These are phyloP conservation scores for Sporothrix globosa DNA, from an alignment of 2,329 filamentous ascomycete species.

Conservation along the genomic window DNA sequence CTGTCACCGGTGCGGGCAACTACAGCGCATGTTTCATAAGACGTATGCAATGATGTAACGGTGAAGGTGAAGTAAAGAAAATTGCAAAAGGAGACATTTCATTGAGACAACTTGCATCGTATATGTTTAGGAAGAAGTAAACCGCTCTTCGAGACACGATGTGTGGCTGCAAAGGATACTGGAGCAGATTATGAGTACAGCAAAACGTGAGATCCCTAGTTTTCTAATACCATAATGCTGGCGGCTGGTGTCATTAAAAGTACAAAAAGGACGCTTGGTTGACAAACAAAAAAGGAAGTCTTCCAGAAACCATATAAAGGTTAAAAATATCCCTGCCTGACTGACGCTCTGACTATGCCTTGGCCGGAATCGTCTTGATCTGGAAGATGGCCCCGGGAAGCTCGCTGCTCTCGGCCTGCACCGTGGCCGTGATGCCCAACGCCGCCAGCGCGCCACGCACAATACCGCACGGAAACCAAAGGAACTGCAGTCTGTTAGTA, in stretches of 20 bases:
- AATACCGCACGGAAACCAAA: constrained; percentile 94
- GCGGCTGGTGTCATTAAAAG: constrained; percentile 22
- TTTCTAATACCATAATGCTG: constrained; percentile 12
- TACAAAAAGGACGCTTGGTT: constrained; percentile 16
- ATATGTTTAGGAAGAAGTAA: not conserved
- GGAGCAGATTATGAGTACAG: not conserved
- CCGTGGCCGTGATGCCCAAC: constrained; percentile 85
- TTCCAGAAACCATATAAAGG: not conserved
- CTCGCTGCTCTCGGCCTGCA: constrained; percentile 87
- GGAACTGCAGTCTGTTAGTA: constrained; percentile 60
- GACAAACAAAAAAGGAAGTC: not conserved
- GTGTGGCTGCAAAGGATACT: not conserved
- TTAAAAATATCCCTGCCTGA: not conserved
- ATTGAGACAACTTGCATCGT: not conserved
- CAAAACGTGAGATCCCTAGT: not conserved
- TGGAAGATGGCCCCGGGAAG: constrained; percentile 91
- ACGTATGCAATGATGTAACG: not conserved
- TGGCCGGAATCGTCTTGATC: constrained; percentile 79
- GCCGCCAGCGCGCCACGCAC: constrained; percentile 91
- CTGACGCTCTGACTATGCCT: constrained; percentile 52
- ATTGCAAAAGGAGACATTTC: not conserved
- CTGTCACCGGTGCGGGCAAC: not conserved
- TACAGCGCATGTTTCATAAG: not conserved
- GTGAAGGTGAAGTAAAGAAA: not conserved
- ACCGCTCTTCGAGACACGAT: not conserved